Evolutionary conservation across 768 basidiomycete genomes (phyloP), one percentile per base, ranked within the genome.

Genomic region (Pulveroboletus sp.): DNA sequence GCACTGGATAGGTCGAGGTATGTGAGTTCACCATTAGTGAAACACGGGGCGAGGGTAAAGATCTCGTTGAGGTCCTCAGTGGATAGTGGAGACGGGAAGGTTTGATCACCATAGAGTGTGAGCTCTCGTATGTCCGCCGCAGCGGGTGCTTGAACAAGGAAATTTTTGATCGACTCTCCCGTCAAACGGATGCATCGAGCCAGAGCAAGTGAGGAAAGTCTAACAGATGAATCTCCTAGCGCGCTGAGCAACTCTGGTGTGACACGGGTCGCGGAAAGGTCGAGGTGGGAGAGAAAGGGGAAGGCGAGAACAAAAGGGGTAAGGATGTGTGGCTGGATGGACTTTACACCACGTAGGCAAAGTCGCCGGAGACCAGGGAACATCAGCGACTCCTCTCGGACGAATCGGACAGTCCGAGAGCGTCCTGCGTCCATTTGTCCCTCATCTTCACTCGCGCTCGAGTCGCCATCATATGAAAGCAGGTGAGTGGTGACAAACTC

Each of bases 1-100:
- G 87, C 73, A 53, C 87, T 90, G 13, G 94, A 96, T 26, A 99
- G 68, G 66, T 99, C 95, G 54, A 99, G 79, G 68, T 94, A 96
- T 11, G 83, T 77, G 34, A 99, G 73, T 50, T 82, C 68, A 9
- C 89, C 88, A 42, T 74, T 79, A 11, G 71, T 66, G 72, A 99
- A 89, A 60, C 88, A 91, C 1, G 93, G 93, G 0, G 93, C 93
- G 16, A 67, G 65, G 6, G 77, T 72, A 38, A 97, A 65, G 37
- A 97, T 81, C 20, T 81, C 75, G 16, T 63, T 55, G 14, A 98
- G 74, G 45, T 96, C 83, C 27, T 79, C 76, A 45, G 70, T 72
- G 7, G 79, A 75, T 27, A 97, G 73, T 3, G 89, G 82, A 16
- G 83, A 87, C 0, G 81, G 73, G 68, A 87, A 93, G 1, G 93